Base-by-base conservation (phyloP, 352 stramenopile species). In the Phytopythium boreale region DNA sequence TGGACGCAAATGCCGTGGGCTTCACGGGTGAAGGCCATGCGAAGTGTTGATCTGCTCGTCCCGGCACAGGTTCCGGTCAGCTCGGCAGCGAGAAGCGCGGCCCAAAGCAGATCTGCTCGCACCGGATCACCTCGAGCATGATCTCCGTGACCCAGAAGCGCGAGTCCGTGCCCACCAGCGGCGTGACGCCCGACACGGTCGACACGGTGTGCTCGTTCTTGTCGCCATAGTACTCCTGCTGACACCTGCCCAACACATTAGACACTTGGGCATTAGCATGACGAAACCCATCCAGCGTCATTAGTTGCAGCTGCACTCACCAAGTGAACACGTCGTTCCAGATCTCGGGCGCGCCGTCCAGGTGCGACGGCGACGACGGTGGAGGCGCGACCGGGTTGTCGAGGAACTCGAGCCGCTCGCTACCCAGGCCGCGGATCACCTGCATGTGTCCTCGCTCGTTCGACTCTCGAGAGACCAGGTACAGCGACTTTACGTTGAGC, bases 101-200 rank as follows among this genome's bases (percentile, higher is more conserved):
- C 7, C 53, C 53, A n/a, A 44, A 47, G 31, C 29, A 46, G 4
- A 59, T 46, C 36, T 59, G n/a, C 36, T 59, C 53, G 53, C 31
- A 34, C 36, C 31, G n/a, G 34, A 59, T 46, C 3, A 59, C 20
- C 31, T 46, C 53, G 31, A 59, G 29, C 31, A 59, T 44, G 31
- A 46, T 59, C 53, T 59, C 53, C 19, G 53, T 59, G 5, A 59
- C 34, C 53, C 53, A 59, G 53, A 59, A 59, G 27, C 53, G 53
- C 53, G 53, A 20, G 36, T 59, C 22, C 12, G 19, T 34, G 53
- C 53, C 53, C 20, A 59, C 53, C 4, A 59, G 53, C n/a, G 53
- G 53, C 15, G 34, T 46, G 53, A 59, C 11, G 31, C 53, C 53
- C 53, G 53, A 44, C 3, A 59, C 22, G 12, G 53, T 47, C 8